Conservation (phyloP, 768 basidiomycete species). For the Tricholoma hemisulphureum region DNA sequence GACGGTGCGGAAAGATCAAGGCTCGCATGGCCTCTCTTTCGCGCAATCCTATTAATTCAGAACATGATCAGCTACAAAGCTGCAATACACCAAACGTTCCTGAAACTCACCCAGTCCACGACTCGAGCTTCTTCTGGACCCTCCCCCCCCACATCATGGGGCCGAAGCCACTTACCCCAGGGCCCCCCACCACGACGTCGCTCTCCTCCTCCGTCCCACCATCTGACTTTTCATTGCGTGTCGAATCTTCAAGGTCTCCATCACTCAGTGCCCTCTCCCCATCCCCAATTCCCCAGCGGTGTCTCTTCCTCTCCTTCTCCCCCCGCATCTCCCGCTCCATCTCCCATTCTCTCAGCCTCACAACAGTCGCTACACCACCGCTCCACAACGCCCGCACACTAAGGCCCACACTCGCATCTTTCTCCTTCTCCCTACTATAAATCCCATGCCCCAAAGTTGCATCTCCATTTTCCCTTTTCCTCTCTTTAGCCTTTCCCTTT, state of each 20-base stretch:
- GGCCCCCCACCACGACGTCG: slow-evolving; percentile 24
- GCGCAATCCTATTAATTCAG: slow-evolving; percentile 18
- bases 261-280: slow-evolving; percentile 35
- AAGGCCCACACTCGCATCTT: slow-evolving; percentile 34
- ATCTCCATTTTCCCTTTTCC: slow-evolving; percentile 13
- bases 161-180: slow-evolving; percentile 24
- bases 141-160: slow-evolving; percentile 43
- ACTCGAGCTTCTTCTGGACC: slow-evolving; percentile 43
- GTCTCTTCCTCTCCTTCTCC: slow-evolving; percentile 12
- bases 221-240: slow-evolving; percentile 26
- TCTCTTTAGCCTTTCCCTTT: slow-evolving; percentile 26
- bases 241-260: slow-evolving; percentile 36
- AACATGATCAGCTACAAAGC: not conserved
- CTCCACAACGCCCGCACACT: slow-evolving; percentile 46
- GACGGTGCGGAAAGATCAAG: slow-evolving; percentile 14
- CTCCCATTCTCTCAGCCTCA: slow-evolving; percentile 40
- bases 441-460: slow-evolving; percentile 12
- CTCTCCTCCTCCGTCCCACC: slow-evolving; percentile 45
- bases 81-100: not conserved
- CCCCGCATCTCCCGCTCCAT: slow-evolving; percentile 15
- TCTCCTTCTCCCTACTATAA: slow-evolving; percentile 21
- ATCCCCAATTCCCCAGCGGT: slow-evolving; percentile 13
- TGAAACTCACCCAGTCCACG: slow-evolving; percentile 41
- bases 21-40: slow-evolving; percentile 21
- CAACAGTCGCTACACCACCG: slow-evolving; percentile 37